Base-by-base conservation (phyloP, 257 asterid genomes). In the Osmanthus fragrans region DNA sequence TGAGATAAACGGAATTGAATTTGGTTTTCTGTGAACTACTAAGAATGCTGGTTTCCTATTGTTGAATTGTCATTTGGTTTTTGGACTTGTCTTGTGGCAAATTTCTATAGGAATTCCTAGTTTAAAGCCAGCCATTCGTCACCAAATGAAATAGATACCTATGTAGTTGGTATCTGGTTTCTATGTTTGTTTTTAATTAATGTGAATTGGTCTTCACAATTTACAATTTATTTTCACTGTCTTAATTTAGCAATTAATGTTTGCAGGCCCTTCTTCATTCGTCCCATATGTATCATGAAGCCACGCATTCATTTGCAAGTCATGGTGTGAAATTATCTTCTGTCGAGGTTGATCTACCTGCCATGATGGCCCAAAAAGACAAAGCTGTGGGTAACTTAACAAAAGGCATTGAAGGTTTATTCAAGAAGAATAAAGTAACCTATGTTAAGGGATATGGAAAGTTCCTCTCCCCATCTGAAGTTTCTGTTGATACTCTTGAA, bases 281-380 rank as follows among this genome's bases (percentile, higher is more conserved):
- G 19, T 92, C 99, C 27, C 99, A 96, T 85, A 86, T 93, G 99
- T 96, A 87, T 80, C 98, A 96, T 82, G 99, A 96, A 87, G 99
- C 99, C 12, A 90, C 83, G 75, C 94, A 93, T 84, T 83, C 97
- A 32, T 96, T 96, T 80, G 92, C 96, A 71, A 84, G 76, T 85
- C 99, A 96, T 75, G 99, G 99, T 79, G 94, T 96, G 66, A 93
- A 96, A 83, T 19, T 96, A 76, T 84, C 90, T 76, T 88, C 94
- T 51, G 96, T 96, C 37, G 96, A 96, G 92, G 91, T 93, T 51
- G 99, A 96, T 82, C 87, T 96, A 58, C 88, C 98, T 4, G 94
- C 97, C 80, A 96, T 96, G 98, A 80, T 96, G 92, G 92, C 90
- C 81, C 98, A 96, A 87, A 96, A 96, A 81, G 99, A 96, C 79